phyloP scores from a whole-genome alignment of 1,284 basidiomycete species.

The Cryptococcus depauperatus region DNA sequence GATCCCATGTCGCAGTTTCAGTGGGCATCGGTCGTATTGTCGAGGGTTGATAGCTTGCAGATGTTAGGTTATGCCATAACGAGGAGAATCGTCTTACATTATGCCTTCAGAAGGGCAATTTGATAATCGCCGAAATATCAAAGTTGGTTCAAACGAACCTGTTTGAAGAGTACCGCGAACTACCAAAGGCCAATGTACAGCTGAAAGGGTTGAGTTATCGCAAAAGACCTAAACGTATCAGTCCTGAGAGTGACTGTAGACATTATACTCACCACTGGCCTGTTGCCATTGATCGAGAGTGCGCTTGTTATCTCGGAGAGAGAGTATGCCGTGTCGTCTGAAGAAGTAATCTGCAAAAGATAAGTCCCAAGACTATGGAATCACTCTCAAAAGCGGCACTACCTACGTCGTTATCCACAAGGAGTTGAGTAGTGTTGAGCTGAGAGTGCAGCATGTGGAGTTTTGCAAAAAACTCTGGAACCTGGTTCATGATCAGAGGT shows the following conservation, averaged over 20 bases:
- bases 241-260: background rate
- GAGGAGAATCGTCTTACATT: slow-evolving; percentile 19
- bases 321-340: slow-evolving; percentile 39
- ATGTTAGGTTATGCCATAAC: background rate
- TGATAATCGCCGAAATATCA: slow-evolving; percentile 5
- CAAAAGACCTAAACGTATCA: slow-evolving; percentile 26
- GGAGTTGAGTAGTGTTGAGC: slow-evolving; percentile 22
- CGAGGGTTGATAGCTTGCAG: slow-evolving; percentile 31
- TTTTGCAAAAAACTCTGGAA: slow-evolving; percentile 38
- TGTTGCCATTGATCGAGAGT: slow-evolving; percentile 18
- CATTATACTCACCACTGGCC: slow-evolving; percentile 26
- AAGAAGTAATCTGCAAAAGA: slow-evolving; percentile 36
- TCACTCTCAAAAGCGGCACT: background rate
- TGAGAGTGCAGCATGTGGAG: slow-evolving; percentile 28
- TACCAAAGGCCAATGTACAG: slow-evolving; percentile 35
- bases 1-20: slow-evolving; percentile 33
- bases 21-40: slow-evolving; percentile 20
- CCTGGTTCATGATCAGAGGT: slow-evolving; percentile 16
- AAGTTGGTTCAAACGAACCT: slow-evolving; percentile 25
- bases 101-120: slow-evolving; percentile 42
- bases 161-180: slow-evolving; percentile 30
- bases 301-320: slow-evolving; percentile 28
- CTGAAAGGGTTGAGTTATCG: slow-evolving; percentile 27
- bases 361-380: background rate
- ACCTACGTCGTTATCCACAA: slow-evolving; percentile 39